phyloP scores from a whole-genome alignment of 176 grass and related monocot species.

The Miscanthus lutarioriparius region DNA sequence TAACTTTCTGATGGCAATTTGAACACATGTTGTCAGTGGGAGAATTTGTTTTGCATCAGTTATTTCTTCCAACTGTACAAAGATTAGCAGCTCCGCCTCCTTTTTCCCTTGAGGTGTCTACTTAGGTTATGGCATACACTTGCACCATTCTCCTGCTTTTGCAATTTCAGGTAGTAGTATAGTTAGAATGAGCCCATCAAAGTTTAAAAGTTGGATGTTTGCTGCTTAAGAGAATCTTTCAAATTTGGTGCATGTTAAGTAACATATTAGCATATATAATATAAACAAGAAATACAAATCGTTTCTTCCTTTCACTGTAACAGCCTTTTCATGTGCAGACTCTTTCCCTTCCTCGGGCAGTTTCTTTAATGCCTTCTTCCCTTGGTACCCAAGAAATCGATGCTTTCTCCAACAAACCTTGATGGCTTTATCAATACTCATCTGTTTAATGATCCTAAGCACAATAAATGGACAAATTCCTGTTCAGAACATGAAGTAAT shows the following conservation, averaged over 20 bases:
- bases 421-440: neutral
- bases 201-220: neutral
- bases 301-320: neutral
- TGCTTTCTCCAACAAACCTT: constrained; percentile 3
- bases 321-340: neutral
- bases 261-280: neutral
- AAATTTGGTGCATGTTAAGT: neutral
- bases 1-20: neutral
- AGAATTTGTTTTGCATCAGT: neutral
- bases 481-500: neutral
- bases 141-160: constrained; percentile 6
- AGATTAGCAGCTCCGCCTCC: neutral
- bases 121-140: neutral
- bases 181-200: neutral
- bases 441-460: neutral
- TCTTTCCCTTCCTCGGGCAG: constrained; percentile 29
- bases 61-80: neutral
- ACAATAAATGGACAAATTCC: neutral
- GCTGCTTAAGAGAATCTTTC: neutral
- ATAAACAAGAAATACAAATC: neutral
- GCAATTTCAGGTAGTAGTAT: neutral
- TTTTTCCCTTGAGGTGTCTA: neutral
- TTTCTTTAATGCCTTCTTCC: constrained; percentile 7
- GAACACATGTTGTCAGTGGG: neutral
- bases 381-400: neutral